These are phyloP conservation scores for Coniferiporia weirii DNA, from an alignment of 1,284 basidiomycete species.

Conservation along the genomic window DNA sequence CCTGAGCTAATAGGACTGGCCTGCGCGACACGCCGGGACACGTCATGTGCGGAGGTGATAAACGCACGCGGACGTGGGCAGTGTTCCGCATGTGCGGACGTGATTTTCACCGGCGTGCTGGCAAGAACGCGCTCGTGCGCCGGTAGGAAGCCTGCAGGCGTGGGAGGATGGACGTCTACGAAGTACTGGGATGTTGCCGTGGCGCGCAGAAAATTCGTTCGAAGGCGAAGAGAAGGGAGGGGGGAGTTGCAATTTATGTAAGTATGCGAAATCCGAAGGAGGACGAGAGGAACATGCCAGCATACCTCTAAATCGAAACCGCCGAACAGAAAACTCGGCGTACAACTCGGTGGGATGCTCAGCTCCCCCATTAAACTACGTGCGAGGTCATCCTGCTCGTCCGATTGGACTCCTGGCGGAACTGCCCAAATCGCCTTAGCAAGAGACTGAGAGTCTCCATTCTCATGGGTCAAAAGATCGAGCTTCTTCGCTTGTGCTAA, in stretches of 20 bases:
- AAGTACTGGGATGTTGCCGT: slow-evolving; percentile 9
- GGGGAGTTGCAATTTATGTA: background rate
- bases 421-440: slow-evolving; percentile 9
- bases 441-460: background rate
- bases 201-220: background rate
- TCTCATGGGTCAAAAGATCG: background rate
- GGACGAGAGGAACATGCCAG: background rate
- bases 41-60: slow-evolving; percentile 9
- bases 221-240: background rate
- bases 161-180: slow-evolving; percentile 11
- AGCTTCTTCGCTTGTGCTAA: background rate
- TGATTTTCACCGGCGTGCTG: background rate
- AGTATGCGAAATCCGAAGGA: background rate
- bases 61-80: slow-evolving; percentile 10
- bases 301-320: slow-evolving; percentile 11
- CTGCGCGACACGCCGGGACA: background rate
- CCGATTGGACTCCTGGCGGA: background rate
- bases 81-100: slow-evolving; percentile 3
- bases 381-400: background rate
- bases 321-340: slow-evolving; percentile 10
- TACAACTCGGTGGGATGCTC: slow-evolving; percentile 7
- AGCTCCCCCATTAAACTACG: slow-evolving; percentile 10
- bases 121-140: background rate
- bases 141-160: slow-evolving; percentile 9
- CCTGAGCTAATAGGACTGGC: background rate